Percentiles rank a stretch among this genome's conserved stretches.
These are phyloP conservation scores for Zizania latifolia DNA, from an alignment of 176 grass and related monocot species.

Conservation along the genomic window DNA sequence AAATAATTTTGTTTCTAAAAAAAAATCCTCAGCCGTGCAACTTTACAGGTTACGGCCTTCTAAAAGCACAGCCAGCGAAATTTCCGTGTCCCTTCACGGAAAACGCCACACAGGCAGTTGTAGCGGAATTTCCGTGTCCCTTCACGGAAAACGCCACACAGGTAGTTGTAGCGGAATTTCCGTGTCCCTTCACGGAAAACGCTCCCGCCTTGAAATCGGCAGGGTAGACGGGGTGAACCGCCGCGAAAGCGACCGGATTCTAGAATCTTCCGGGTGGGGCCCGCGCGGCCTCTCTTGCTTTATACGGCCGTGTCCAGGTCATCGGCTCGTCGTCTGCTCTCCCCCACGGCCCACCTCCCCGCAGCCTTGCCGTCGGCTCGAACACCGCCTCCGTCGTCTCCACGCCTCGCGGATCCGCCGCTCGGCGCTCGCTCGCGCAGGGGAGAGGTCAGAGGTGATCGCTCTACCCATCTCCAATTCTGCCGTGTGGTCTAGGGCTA, in stretches of 20 bases:
- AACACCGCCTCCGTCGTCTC: not conserved
- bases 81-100: too few species aligned
- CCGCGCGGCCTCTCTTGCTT: not conserved
- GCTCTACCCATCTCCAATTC: not conserved
- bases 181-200: not conserved
- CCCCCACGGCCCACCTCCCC: not conserved
- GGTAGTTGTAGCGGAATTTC: not conserved
- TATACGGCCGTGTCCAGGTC: constrained; percentile 9
- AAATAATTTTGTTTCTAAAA: too few species aligned
- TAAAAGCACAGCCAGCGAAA: too few species aligned
- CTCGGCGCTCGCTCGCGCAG: too few species aligned
- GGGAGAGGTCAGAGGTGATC: constrained; percentile 22
- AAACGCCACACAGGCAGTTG: too few species aligned
- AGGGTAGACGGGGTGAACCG: not conserved
- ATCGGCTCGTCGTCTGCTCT: not conserved
- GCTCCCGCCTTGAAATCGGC: not conserved
- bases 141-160: too few species aligned
- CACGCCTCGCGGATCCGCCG: not conserved
- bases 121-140: too few species aligned
- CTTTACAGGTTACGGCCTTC: too few species aligned
- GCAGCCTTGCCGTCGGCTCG: not conserved
- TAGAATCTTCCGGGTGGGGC: constrained; percentile 27
- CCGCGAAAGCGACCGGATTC: constrained; percentile 8
- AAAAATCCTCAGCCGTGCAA: too few species aligned
- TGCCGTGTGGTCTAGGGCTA: not conserved